phyloP scores from a whole-genome alignment of 306 rosid species.

The Rosa persica region DNA sequence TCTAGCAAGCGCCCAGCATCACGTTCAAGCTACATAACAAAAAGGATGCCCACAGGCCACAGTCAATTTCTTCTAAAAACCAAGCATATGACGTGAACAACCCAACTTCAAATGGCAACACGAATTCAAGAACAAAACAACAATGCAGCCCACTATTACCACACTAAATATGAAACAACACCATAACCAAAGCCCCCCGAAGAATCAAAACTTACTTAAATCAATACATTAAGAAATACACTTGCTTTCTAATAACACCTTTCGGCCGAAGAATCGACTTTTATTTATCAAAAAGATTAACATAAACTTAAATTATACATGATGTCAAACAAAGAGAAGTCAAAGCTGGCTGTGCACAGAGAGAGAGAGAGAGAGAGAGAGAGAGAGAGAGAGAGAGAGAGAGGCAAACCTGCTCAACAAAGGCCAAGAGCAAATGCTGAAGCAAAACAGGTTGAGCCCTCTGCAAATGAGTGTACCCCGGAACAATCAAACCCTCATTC shows the following conservation, averaged over 20 bases:
- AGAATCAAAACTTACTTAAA: neutral
- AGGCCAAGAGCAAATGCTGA: constrained; percentile 82
- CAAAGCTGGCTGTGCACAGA: neutral
- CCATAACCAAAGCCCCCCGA: neutral
- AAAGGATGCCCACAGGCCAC: constrained; percentile 7
- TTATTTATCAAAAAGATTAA: no score
- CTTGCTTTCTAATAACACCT: neutral
- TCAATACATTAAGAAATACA: neutral
- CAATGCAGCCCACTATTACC: neutral
- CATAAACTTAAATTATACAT: neutral
- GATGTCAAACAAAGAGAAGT: neutral
- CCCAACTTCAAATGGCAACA: neutral
- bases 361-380: no score
- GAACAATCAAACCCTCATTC: constrained; percentile 79
- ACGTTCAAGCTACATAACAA: constrained; percentile 78
- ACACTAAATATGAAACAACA: neutral
- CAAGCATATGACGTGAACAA: neutral
- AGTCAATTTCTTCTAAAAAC: constrained; percentile 19
- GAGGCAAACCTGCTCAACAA: constrained; percentile 83
- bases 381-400: neutral
- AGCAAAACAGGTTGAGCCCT: constrained; percentile 90
- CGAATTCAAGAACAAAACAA: neutral
- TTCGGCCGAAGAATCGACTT: neutral
- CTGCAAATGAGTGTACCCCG: constrained; percentile 92
- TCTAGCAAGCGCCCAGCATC: constrained; percentile 84